Base-by-base conservation (phyloP, 257 asterid species). In the Nicotiana obtusifolia region DNA sequence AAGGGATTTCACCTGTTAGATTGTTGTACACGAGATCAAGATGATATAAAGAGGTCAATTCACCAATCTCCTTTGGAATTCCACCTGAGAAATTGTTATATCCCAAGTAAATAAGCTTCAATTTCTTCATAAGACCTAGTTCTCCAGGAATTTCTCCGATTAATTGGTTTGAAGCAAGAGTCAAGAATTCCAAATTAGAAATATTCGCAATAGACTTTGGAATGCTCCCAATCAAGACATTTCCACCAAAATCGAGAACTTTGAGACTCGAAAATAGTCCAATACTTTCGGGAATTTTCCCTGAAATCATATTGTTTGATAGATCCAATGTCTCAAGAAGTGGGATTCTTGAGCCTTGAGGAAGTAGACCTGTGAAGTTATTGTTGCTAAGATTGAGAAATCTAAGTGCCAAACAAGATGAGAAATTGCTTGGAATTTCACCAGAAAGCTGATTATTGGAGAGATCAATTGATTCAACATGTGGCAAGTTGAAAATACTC, bases 11-110 rank as follows among this genome's bases (percentile, higher is more conserved):
- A 15, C 98, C 97, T 0, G 93, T 93, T 66, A 92, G 92, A 82
- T 92, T 93, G 86, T 91, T 93, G 87, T 87, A 88, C 20, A 93
- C 98, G 2, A 95, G 91, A 87, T 95, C 92, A 19, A 95, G 92
- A 87, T 95, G 98, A 9, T 53, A 19, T 82, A 95, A 80, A 24
- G 49, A 81, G 2, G 84, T 64, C 64, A 95, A 73, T 26, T 83
- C 92, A 7, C 97, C 93, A 14, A 93, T 85, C 69, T 88, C 94
- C 53, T 37, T 61, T 2, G 98, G 98, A 64, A 95, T 92, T 31
- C 19, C 83, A 31, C 98, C 98, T 1, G 98, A 86, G 9, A 95
- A 89, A 76, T 95, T 95, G 86, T 95, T 95, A 87, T 93, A 91
- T 14, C 98, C 98, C 62, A 93, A 82, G 77, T 93, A 95, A 52